Conservation (phyloP, 2,329 filamentous ascomycete genomes). For the Didymella keratinophila region DNA sequence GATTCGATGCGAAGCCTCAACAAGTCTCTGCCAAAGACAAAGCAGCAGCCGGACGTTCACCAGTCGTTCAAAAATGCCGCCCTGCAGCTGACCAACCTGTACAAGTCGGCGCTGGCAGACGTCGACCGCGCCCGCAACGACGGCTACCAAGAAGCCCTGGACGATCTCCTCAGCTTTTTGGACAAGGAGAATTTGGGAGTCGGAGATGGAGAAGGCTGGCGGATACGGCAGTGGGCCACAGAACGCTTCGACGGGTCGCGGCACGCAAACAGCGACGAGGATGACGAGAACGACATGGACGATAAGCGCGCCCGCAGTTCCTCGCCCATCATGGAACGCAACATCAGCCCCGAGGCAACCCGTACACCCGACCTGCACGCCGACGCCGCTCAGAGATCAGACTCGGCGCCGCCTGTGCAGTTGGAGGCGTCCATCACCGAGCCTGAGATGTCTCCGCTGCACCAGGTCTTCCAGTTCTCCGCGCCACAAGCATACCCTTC, state of each 20-base stretch:
- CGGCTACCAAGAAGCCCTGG: conserved; percentile 92
- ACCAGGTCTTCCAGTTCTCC: conserved; percentile 71
- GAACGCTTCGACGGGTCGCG: conserved; percentile 71
- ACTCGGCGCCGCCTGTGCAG: conserved; percentile 53
- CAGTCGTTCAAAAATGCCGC: conserved; percentile 92
- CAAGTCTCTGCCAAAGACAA: conserved; percentile 49
- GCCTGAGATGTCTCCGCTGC: conserved; percentile 40
- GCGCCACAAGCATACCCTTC: conserved; percentile 67
- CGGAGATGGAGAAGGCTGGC: conserved; percentile 78
- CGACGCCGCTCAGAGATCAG: conserved; percentile 33
- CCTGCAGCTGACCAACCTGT: conserved; percentile 92
- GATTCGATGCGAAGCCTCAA: conserved; percentile 54
- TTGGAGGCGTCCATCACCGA: conserved; percentile 43
- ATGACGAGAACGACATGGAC: conserved; percentile 72
- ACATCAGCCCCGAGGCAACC: conserved; percentile 55
- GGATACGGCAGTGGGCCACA: conserved; percentile 71
- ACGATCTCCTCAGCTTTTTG: conserved; percentile 85
- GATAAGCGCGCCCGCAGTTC: conserved; percentile 66
- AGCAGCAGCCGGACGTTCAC: conserved; percentile 65
- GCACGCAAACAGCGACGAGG: conserved; percentile 63
- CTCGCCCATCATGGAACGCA: conserved; percentile 65
- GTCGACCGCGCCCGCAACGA: conserved; percentile 77
- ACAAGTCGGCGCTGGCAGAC: conserved; percentile 85
- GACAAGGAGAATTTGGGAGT: conserved; percentile 83
- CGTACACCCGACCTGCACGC: conserved; percentile 30